Evolutionary conservation across 2,329 filamentous ascomycete species (phyloP).

Genomic region (Ascocoryne sarcoides): DNA sequence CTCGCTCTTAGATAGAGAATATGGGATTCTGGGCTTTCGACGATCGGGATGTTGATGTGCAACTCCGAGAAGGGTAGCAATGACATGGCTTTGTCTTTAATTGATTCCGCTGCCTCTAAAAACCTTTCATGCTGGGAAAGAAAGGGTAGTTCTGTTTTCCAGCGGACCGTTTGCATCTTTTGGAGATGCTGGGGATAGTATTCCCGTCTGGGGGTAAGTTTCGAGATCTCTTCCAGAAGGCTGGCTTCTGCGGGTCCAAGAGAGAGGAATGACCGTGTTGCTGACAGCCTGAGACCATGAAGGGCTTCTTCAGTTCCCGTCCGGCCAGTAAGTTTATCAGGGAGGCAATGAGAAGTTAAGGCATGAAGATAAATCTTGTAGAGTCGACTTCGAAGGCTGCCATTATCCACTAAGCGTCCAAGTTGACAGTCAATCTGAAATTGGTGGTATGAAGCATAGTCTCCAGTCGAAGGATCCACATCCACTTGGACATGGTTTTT

Average conservation of each 20-base stretch:
- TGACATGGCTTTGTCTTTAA: constrained; percentile 30
- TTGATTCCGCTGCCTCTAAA: constrained; percentile 26
- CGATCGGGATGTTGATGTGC: background rate
- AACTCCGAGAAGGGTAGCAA: constrained; percentile 25
- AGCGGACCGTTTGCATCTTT: constrained; percentile 40
- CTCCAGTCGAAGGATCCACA: constrained; percentile 20
- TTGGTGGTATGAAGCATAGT: constrained; percentile 28
- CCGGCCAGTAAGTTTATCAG: constrained; percentile 16
- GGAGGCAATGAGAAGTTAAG: constrained; percentile 41
- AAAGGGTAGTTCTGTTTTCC: constrained; percentile 32
- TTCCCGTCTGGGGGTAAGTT: constrained; percentile 33
- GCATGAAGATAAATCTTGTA: constrained; percentile 44
- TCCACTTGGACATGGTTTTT: constrained; percentile 30
- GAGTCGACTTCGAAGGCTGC: constrained; percentile 42
- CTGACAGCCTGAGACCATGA: constrained; percentile 38
- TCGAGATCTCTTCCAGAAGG: constrained; percentile 32
- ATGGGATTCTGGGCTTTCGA: background rate
- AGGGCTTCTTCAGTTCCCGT: constrained; percentile 50
- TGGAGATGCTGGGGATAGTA: constrained; percentile 37
- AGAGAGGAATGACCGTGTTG: constrained; percentile 37
- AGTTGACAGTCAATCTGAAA: constrained; percentile 43
- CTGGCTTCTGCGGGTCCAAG: constrained; percentile 31
- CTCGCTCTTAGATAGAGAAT: constrained; percentile 15
- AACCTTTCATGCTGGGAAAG: constrained; percentile 40
- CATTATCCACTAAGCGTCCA: constrained; percentile 41